These are phyloP conservation scores for Solanum chacoense DNA, from an alignment of 305 asterid species.

Conservation along the genomic window DNA sequence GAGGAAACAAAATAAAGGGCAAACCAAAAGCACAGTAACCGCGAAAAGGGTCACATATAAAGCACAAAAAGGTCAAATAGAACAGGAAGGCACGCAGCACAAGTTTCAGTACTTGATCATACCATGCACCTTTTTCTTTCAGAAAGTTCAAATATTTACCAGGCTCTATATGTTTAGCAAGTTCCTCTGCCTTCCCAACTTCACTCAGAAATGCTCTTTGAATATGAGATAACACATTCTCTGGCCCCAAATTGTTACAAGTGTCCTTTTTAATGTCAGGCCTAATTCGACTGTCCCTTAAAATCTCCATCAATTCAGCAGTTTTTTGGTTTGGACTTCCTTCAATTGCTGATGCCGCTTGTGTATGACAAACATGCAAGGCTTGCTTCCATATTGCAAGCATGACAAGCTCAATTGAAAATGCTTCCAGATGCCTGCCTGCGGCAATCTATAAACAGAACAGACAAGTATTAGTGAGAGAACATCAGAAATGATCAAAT, in stretches of 20 bases:
- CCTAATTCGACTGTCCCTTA: constrained; percentile 5
- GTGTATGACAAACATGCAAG: constrained; percentile 53
- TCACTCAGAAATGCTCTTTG: constrained; percentile 69
- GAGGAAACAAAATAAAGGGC: neutral
- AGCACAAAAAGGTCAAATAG: neutral
- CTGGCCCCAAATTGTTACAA: constrained; percentile 19
- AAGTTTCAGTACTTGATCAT: neutral
- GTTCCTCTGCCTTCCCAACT: constrained; percentile 74
- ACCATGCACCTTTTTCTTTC: neutral
- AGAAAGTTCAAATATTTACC: constrained; percentile 32
- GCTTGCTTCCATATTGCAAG: constrained; percentile 96
- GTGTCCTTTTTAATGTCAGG: constrained; percentile 27
- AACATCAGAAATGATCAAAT: neutral
- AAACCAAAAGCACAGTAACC: neutral
- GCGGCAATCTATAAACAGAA: constrained; percentile 28
- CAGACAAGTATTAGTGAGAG: neutral
- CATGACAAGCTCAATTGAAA: constrained; percentile 69
- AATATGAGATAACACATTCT: constrained; percentile 34
- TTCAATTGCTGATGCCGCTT: constrained; percentile 52
- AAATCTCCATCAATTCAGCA: constrained; percentile 20
- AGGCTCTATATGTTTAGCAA: constrained; percentile 52
- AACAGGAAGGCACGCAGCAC: neutral
- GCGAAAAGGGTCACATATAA: neutral
- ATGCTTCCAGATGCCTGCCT: constrained; percentile 65
- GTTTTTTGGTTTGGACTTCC: constrained; percentile 34